Conservation (phyloP, 805 yeast species). For the Lipomyces kockii region DNA sequence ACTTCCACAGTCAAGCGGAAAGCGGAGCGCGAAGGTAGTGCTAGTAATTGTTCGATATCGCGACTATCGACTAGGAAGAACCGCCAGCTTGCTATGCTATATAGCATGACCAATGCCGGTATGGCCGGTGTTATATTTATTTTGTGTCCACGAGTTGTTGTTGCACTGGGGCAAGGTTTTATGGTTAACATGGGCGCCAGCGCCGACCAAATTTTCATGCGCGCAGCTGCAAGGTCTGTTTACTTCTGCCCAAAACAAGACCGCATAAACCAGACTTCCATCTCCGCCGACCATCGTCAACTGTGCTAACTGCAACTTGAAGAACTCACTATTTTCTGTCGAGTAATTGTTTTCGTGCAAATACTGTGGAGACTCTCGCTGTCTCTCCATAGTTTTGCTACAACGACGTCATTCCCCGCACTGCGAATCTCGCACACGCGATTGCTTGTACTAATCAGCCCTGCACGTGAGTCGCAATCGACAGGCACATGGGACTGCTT, state of each 20-base stretch:
- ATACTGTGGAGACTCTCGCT: too few relatives aligned
- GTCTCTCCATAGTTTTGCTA: neutral
- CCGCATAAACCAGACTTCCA: neutral
- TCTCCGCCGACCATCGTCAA: neutral
- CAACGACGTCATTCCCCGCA: neutral
- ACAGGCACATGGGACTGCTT: neutral
- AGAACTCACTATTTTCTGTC: neutral
- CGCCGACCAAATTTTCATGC: neutral
- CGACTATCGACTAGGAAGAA: neutral
- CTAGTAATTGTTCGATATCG: neutral
- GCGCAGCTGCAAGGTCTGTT: neutral
- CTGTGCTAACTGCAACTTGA: neutral
- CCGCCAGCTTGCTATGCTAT: neutral
- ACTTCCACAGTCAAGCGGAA: neutral
- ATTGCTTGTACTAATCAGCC: neutral
- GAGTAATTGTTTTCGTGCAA: neutral
- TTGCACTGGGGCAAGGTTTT: neutral
- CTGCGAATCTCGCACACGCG: neutral
- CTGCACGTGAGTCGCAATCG: neutral
- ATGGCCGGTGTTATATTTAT: neutral
- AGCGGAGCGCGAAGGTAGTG: neutral
- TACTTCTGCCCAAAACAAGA: neutral
- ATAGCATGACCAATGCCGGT: neutral
- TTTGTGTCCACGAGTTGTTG: neutral
- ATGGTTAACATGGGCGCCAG: neutral